Evolutionary conservation across 441 rosid species (phyloP).

Genomic region (Macaranga tanarius): DNA sequence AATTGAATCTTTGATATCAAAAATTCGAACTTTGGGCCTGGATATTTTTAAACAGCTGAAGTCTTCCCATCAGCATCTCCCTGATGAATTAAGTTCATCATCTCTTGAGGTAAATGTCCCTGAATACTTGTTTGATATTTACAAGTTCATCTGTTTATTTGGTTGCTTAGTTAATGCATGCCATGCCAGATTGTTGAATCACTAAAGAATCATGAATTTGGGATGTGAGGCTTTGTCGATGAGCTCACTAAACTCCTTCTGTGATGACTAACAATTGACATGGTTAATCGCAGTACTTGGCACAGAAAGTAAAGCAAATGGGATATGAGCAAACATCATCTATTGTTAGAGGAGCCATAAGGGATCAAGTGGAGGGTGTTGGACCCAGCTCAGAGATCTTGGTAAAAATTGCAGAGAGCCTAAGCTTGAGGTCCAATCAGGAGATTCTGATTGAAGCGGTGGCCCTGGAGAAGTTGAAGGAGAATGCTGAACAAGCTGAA

Average conservation of each 20-base stretch:
- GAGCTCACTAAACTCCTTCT: constrained; percentile 4
- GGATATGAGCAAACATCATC: constrained; percentile 51
- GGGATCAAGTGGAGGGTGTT: constrained; percentile 51
- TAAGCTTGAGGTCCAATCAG: constrained; percentile 79
- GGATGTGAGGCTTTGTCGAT: not conserved
- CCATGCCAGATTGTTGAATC: constrained; percentile 11
- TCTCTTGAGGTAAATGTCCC: constrained; percentile 65
- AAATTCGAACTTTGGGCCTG: constrained; percentile 50
- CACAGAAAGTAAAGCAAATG: constrained; percentile 62
- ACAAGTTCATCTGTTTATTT: constrained; percentile 1
- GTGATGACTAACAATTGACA: constrained; percentile 24
- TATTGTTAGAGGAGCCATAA: constrained; percentile 49
- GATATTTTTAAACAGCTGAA: constrained; percentile 61
- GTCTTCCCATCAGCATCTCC: constrained; percentile 53
- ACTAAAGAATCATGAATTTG: constrained; percentile 7
- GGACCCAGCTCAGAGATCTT: constrained; percentile 62
- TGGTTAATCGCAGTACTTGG: constrained; percentile 52
- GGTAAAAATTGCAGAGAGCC: constrained; percentile 57
- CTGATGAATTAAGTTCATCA: constrained; percentile 60
- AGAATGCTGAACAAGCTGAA: constrained; percentile 70
- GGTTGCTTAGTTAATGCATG: constrained; percentile 5
- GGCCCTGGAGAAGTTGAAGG: constrained; percentile 79
- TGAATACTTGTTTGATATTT: constrained; percentile 6
- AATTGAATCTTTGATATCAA: constrained; percentile 58
- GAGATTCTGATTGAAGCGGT: constrained; percentile 91